Evolutionary conservation across 179 eudicot species (phyloP).

Genomic region (Beta corolliflora): DNA sequence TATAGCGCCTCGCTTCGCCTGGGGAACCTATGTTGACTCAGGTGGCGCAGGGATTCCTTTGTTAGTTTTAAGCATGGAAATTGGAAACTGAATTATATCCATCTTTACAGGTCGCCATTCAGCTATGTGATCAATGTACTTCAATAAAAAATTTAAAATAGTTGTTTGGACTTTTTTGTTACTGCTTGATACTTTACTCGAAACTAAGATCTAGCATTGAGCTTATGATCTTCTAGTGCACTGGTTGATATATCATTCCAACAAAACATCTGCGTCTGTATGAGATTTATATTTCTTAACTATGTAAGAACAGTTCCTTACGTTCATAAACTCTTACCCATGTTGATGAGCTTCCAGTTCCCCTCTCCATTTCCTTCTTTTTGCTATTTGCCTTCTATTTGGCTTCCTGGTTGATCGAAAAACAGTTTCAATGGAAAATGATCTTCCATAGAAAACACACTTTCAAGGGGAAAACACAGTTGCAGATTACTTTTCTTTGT

Average conservation of each 20-base stretch:
- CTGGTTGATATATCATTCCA: background rate
- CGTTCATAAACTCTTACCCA: background rate
- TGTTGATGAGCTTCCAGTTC: background rate
- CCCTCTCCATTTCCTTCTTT: background rate
- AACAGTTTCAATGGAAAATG: no score
- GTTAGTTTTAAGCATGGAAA: no score
- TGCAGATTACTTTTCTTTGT: no score
- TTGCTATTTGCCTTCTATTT: background rate
- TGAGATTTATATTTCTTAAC: background rate
- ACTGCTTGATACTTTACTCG: background rate
- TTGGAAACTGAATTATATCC: background rate
- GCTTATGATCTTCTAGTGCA: background rate
- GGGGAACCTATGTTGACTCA: background rate
- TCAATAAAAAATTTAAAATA: no score
- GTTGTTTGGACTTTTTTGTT: no score
- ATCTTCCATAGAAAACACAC: no score
- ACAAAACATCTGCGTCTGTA: background rate
- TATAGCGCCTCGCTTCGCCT: background rate
- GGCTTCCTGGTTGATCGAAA: no score
- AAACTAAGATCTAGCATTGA: background rate
- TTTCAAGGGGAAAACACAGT: no score
- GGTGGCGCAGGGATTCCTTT: no score
- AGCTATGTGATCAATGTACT: no score
- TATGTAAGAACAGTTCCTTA: background rate
- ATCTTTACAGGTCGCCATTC: no score